A percentile compares a stretch with the other conserved stretches of the same genome.
Conservation (phyloP, 2,329 filamentous ascomycete genomes). For the Claviceps maximensis region DNA sequence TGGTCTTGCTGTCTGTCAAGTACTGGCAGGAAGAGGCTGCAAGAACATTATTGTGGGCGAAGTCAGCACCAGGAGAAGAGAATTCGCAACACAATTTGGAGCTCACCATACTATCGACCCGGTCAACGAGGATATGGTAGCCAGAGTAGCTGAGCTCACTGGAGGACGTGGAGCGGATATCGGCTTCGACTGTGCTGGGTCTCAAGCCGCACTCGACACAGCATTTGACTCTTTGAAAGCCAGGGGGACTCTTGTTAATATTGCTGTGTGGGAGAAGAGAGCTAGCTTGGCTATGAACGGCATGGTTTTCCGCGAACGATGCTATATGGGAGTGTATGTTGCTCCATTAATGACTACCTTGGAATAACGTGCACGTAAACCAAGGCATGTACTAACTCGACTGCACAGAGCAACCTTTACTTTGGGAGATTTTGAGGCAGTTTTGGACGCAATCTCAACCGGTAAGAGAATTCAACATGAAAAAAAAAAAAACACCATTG, state of each 20-base stretch:
- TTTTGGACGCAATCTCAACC: constrained; percentile 35
- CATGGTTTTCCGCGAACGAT: constrained; percentile 11
- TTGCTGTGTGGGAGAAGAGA: constrained; percentile 50
- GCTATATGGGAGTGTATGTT: constrained; percentile 13
- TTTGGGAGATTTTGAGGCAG: constrained; percentile 37
- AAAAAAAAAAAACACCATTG: neutral
- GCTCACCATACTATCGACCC: constrained; percentile 31
- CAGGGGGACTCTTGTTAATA: constrained; percentile 46
- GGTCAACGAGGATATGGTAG: constrained; percentile 31
- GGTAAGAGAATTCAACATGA: constrained; percentile 4
- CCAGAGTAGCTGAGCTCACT: constrained; percentile 31
- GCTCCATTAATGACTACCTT: no score
- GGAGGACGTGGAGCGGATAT: constrained; percentile 39
- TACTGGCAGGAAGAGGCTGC: constrained; percentile 32
- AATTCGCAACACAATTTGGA: constrained; percentile 30
- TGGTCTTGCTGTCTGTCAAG: constrained; percentile 32
- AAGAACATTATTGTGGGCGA: constrained; percentile 34
- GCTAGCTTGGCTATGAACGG: constrained; percentile 11
- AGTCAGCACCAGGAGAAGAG: constrained; percentile 25
- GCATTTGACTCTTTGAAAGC: constrained; percentile 36
- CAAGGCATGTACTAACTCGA: constrained; percentile 27
- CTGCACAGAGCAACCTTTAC: constrained; percentile 22
- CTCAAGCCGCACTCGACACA: constrained; percentile 32
- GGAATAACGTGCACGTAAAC: no score
- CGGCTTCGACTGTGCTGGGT: constrained; percentile 49